Evolutionary conservation across 441 rosid species (phyloP).

Genomic region (Pelargonium myrrhifolium): DNA sequence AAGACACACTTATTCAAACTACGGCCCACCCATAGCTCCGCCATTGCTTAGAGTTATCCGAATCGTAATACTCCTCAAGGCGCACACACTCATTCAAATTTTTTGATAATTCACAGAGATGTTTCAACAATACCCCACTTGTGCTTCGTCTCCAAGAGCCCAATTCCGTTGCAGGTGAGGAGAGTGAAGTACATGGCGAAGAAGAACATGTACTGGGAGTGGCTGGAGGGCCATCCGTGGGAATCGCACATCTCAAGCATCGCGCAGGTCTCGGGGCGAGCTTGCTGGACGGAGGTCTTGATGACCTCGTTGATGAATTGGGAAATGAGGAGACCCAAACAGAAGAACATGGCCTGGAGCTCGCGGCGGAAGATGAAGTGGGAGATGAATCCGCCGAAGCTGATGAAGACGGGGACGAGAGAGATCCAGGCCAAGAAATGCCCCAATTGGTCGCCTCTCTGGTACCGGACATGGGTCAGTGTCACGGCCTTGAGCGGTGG

Average conservation of each 20-base stretch:
- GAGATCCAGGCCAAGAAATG: slow-evolving; percentile 92
- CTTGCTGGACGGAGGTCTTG: slow-evolving; percentile 65
- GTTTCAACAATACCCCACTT: slow-evolving; percentile 35
- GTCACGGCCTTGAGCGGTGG: slow-evolving; percentile 65
- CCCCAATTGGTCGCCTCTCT: slow-evolving; percentile 61
- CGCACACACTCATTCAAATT: no score
- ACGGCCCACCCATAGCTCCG: no score
- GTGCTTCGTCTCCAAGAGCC: slow-evolving; percentile 40
- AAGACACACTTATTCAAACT: no score
- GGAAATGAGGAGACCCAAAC: slow-evolving; percentile 62
- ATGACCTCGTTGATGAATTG: slow-evolving; percentile 68
- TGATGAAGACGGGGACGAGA: slow-evolving; percentile 73
- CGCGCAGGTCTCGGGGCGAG: slow-evolving; percentile 73
- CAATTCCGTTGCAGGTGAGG: slow-evolving; percentile 48
- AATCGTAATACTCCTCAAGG: no score
- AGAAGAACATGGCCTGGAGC: slow-evolving; percentile 78
- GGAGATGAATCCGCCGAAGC: slow-evolving; percentile 77
- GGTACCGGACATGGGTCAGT: slow-evolving; percentile 75
- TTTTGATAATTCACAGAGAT: no score
- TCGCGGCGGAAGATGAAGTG: slow-evolving; percentile 91
- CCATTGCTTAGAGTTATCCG: no score
- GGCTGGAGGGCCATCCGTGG: slow-evolving; percentile 97
- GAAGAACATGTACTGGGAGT: slow-evolving; percentile 83
- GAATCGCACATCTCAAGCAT: slow-evolving; percentile 87
- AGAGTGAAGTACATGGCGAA: slow-evolving; percentile 57